phyloP scores from a whole-genome alignment of 257 asterid species.

The Euphrasia confusa region DNA sequence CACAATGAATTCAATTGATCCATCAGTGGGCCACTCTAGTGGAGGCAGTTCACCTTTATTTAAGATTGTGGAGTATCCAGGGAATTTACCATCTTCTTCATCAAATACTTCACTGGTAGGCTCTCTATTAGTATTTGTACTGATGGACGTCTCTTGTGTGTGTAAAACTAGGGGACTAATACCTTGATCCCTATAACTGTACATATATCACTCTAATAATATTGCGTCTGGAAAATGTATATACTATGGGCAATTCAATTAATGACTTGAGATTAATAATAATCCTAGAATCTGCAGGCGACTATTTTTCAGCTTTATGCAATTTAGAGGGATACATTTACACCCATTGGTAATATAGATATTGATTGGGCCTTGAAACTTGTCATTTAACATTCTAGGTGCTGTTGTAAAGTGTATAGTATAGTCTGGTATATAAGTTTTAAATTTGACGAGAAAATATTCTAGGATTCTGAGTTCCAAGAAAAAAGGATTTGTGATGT shows the following conservation, averaged over 20 bases:
- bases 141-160: not conserved
- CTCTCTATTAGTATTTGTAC: constrained; percentile 17
- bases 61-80: constrained; percentile 26
- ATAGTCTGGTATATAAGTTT: constrained; percentile 17
- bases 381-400: constrained; percentile 3
- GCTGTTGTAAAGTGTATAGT: constrained; percentile 4
- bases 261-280: constrained; percentile 3
- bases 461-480: constrained; percentile 43
- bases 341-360: not conserved
- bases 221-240: not conserved
- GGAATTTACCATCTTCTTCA: constrained; percentile 32
- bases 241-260: not conserved
- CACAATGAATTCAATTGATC: constrained; percentile 25
- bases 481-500: constrained; percentile 30
- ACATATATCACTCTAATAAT: too few relatives aligned
- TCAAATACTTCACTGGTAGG: constrained; percentile 53
- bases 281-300: constrained; percentile 3
- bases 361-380: not conserved
- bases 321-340: not conserved
- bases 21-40: constrained; percentile 30
- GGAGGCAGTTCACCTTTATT: constrained; percentile 34
- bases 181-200: not conserved
- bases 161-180: not conserved
- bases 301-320: constrained; percentile 9
- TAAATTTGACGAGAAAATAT: constrained; percentile 26